Conservation (phyloP, 1,139 yeast genomes). For the Magnusiomyces tetraspermus region DNA sequence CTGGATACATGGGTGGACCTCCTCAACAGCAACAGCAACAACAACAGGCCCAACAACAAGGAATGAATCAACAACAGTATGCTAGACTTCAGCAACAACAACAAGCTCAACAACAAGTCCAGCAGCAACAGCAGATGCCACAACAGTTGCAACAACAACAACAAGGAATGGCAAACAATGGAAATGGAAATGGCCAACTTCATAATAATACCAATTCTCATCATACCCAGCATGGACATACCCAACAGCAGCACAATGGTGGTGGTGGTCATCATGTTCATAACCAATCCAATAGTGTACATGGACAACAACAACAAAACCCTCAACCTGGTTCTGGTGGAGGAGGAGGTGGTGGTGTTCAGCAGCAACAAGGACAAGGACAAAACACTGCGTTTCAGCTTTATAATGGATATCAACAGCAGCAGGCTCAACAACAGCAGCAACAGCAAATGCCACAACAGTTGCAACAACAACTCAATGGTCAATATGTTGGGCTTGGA, state of each 20-base stretch:
- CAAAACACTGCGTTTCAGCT: slow-evolving; percentile 1
- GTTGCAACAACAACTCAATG: not conserved
- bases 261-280: too few species aligned
- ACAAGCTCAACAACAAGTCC: not conserved
- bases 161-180: not conserved
- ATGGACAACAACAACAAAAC: not conserved
- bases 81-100: not conserved
- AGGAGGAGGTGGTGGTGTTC: too few species aligned
- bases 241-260: slow-evolving; percentile 1
- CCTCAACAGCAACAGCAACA: not conserved
- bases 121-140: not conserved
- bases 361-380: slow-evolving; percentile 1
- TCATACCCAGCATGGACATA: slow-evolving; percentile 1
- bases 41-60: not conserved
- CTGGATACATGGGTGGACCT: not conserved
- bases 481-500: not conserved
- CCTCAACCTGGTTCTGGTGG: not conserved
- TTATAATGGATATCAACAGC: not conserved
- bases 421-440: not conserved
- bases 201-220: not conserved
- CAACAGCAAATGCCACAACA: slow-evolving; percentile 1
- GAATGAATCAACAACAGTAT: not conserved
- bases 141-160: not conserved
- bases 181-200: not conserved
- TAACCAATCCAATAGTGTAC: too few species aligned